Percentiles rank a stretch among this genome's conserved stretches.
phyloP scores from a whole-genome alignment of 768 basidiomycete species.

The Tricholoma sp. region DNA sequence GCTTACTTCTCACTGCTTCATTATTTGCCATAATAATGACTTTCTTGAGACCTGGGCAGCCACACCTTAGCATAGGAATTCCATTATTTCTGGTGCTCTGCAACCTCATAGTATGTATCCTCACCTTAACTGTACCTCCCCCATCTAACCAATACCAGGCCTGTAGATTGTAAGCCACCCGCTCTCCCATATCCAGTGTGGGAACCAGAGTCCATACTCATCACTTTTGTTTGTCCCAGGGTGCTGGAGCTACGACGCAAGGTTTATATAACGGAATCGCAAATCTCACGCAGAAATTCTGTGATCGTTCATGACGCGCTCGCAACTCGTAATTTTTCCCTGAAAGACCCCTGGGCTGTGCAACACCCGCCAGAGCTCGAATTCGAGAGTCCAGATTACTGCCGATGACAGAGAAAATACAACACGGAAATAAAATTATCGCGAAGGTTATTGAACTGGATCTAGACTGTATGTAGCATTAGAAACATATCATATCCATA shows the following conservation, averaged over 20 bases:
- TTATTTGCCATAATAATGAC: neutral
- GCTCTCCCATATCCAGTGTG: neutral
- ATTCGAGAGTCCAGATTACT: too few species aligned
- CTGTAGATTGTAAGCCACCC: constrained; percentile 28
- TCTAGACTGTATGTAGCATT: too few species aligned
- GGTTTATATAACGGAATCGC: constrained; percentile 27
- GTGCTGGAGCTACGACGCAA: constrained; percentile 35
- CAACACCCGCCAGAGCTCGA: neutral
- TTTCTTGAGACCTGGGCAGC: constrained; percentile 23
- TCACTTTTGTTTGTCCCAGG: constrained; percentile 16
- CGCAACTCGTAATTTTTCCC: neutral
- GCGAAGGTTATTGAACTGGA: too few species aligned
- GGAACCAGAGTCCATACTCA: neutral
- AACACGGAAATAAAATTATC: too few species aligned
- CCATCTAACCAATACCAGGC: constrained; percentile 20
- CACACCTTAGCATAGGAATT: constrained; percentile 29
- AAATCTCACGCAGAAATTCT: constrained; percentile 27
- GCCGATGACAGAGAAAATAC: too few species aligned
- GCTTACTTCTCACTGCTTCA: neutral
- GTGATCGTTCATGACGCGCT: constrained; percentile 22
- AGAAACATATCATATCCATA: too few species aligned
- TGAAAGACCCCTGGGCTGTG: constrained; percentile 11
- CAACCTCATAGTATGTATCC: constrained; percentile 28
- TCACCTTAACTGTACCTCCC: neutral
- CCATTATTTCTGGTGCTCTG: constrained; percentile 33